phyloP scores from a whole-genome alignment of 148 eudicot genomes.

The Agrostemma githago region DNA sequence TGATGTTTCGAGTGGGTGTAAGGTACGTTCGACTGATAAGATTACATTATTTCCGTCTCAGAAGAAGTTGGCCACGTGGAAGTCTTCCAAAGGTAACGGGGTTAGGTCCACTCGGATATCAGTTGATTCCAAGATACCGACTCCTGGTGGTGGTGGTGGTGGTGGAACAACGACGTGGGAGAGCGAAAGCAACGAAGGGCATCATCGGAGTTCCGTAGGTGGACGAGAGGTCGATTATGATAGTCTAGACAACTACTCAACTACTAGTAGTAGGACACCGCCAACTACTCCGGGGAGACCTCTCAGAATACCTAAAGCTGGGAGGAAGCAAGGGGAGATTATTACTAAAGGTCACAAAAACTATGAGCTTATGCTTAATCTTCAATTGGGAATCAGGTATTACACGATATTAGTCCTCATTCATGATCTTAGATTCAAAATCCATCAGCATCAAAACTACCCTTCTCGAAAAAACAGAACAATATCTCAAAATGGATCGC shows the following conservation, averaged over 20 bases:
- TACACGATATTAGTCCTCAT: no score
- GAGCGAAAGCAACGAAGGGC: conserved; percentile 26
- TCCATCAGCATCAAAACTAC: no score
- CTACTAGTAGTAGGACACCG: not conserved
- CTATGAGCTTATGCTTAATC: conserved; percentile 89
- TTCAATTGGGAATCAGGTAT: conserved; percentile 83
- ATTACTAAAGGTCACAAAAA: conserved; percentile 82
- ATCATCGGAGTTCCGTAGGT: conserved; percentile 29
- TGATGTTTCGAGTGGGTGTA: conserved; percentile 38
- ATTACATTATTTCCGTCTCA: conserved; percentile 70
- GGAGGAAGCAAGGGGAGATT: conserved; percentile 72
- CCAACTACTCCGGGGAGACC: conserved; percentile 44
- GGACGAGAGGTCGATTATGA: conserved; percentile 34
- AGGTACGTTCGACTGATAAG: conserved; percentile 51
- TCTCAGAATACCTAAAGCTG: conserved; percentile 54
- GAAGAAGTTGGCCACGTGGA: conserved; percentile 75
- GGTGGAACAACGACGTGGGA: conserved; percentile 39
- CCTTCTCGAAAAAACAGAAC: not conserved
- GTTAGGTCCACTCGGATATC: conserved; percentile 62
- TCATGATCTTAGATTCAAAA: no score
- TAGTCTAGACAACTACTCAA: conserved; percentile 27
- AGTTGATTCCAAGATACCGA: conserved; percentile 55
- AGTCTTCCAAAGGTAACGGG: conserved; percentile 40
- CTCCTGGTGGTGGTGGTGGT: conserved; percentile 16
- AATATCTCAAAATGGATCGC: not conserved